Base-by-base conservation (phyloP, 2,329 filamentous ascomycete genomes). In the Pseudocercospora fijiensis region DNA sequence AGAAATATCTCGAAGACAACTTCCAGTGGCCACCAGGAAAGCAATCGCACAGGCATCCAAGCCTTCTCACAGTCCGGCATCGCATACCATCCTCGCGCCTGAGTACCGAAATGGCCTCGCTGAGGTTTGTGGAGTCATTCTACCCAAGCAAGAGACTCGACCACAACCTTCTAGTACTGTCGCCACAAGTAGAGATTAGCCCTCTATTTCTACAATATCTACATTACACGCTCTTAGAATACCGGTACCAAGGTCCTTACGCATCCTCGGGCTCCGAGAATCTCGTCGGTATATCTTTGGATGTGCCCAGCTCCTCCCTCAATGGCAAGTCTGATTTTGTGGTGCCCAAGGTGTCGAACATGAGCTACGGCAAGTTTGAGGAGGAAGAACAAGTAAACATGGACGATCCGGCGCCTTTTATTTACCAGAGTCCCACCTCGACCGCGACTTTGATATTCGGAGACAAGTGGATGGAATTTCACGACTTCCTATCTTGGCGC, bases 151-250 rank as follows among this genome's bases (percentile, higher is more conserved):
- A 86, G 63, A 81, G 86, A 4, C 74, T 76, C 1, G 78, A 86
- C 58, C 88, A 88, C 9, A 92, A 97, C 75, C 85, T 96, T 2
- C 82, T 99, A n/a, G 78, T 97, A 1, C 84, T 99, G 5, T 93
- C 92, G 4, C 86, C 93, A 1, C 88, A 96, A 69, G 85, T 84
- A 1, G 90, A 98, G 75, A 78, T 98, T 0, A 90, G 91, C 0
- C 87, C 88, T 1, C 84, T 90, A 1, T 98, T 92, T 74, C 94
- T 90, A 67, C 91, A 96, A 67, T 96, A 95, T 74, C 80, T 96
- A 13, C 91, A 90, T 75, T 96, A 92, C 75, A 78, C 84, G 1
- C 79, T 94, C 0, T 79, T 98, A 4, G 87, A 92, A 70, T 93
- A 95, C 74, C 86, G 85, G 67, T 90, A 96, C 76, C 53, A 56